phyloP scores from a whole-genome alignment of 805 yeast species.

The Metschnikowia reukaufii region DNA sequence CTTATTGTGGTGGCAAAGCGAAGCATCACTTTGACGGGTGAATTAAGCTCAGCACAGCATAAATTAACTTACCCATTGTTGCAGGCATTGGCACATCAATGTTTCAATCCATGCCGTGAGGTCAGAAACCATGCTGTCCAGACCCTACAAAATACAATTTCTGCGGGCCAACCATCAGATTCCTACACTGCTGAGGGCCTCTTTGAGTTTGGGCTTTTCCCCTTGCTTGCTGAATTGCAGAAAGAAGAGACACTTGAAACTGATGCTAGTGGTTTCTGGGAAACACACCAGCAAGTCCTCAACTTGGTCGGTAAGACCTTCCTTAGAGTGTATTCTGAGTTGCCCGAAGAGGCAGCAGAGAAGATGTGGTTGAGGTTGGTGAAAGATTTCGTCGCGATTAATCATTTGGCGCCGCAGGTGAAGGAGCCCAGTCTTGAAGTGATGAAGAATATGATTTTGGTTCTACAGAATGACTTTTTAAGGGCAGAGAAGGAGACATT shows the following conservation, averaged over 20 bases:
- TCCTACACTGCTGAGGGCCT: conserved; percentile 52
- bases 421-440: conserved; percentile 39
- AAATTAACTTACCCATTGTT: conserved; percentile 58
- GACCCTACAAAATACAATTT: conserved; percentile 53
- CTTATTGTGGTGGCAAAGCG: conserved; percentile 57
- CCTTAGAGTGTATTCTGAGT: conserved; percentile 24
- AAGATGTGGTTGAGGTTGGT: conserved; percentile 37
- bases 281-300: conserved; percentile 67
- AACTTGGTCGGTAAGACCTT: conserved; percentile 61
- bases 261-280: conserved; percentile 61
- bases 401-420: conserved; percentile 23
- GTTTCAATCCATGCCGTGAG: conserved; percentile 84
- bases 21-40: conserved; percentile 61
- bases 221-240: conserved; percentile 64
- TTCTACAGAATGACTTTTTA: conserved; percentile 32
- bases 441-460: conserved; percentile 43
- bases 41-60: conserved; percentile 40
- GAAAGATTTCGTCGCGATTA: conserved; percentile 31
- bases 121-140: conserved; percentile 65
- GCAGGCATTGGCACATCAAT: conserved; percentile 85
- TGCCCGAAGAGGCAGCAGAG: conserved; percentile 24
- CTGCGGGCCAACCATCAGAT: conserved; percentile 39
- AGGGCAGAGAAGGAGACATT: conserved; percentile 22
- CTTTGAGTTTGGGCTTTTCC: conserved; percentile 73
- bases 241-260: conserved; percentile 60